These are phyloP conservation scores for Pythium phragmitis DNA, from an alignment of 352 stramenopile species.

Conservation along the genomic window DNA sequence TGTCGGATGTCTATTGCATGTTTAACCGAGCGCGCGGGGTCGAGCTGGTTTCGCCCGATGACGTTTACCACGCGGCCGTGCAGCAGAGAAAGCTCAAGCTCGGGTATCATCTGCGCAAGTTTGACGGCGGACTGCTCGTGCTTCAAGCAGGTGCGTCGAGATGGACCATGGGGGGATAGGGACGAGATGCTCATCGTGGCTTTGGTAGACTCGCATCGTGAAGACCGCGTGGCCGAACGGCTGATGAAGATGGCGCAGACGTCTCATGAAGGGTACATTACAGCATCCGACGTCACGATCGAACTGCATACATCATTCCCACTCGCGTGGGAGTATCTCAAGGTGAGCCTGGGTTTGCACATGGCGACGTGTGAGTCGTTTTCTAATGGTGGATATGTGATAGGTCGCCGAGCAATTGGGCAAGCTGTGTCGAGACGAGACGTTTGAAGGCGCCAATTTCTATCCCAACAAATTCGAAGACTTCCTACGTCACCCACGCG, in stretches of 20 bases:
- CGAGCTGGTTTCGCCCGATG: constrained; percentile 96
- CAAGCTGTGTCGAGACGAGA: constrained; percentile 95
- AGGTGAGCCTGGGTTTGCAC: constrained; percentile 35
- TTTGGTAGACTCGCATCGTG: constrained; percentile 71
- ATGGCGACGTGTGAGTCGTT: background rate
- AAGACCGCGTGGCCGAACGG: constrained; percentile 75
- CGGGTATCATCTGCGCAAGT: constrained; percentile 92
- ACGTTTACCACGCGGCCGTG: constrained; percentile 91
- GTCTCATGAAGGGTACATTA: constrained; percentile 81
- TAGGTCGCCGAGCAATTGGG: constrained; percentile 92
- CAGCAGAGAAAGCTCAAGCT: constrained; percentile 86
- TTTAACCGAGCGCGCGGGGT: constrained; percentile 97
- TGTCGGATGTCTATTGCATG: constrained; percentile 99
- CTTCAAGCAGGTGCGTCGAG: constrained; percentile 75
- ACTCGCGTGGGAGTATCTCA: constrained; percentile 95
- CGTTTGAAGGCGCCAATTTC: constrained; percentile 93
- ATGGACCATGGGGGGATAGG: background rate
- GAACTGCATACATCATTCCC: constrained; percentile 93
- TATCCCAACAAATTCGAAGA: constrained; percentile 84
- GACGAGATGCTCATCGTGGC: background rate
- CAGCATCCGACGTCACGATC: constrained; percentile 88
- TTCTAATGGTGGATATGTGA: background rate
- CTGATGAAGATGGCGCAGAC: constrained; percentile 76
- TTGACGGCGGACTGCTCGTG: constrained; percentile 92
- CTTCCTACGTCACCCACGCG: constrained; percentile 13